phyloP scores from a whole-genome alignment of 139 green algal species.

The Chlamydomonas sp. region DNA sequence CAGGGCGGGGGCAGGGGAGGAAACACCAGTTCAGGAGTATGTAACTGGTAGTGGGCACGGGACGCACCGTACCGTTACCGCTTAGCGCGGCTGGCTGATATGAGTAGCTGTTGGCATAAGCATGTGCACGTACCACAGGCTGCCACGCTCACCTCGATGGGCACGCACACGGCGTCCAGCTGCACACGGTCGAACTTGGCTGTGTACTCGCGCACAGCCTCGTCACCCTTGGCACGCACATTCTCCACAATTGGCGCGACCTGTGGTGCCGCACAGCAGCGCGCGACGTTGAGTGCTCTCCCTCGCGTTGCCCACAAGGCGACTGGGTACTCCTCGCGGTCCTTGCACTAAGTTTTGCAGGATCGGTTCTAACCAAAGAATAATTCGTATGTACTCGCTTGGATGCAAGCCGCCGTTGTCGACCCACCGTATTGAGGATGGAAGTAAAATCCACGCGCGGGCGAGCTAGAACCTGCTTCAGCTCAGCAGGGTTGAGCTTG shows the following conservation, averaged over 20 bases:
- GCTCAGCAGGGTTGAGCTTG: slow-evolving; percentile 17
- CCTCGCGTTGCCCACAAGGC: neutral
- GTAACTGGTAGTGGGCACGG: neutral
- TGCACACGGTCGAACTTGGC: slow-evolving; percentile 91
- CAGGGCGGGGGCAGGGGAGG: neutral
- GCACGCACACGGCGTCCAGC: slow-evolving; percentile 76
- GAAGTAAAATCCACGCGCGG: slow-evolving; percentile 92
- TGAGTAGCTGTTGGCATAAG: neutral
- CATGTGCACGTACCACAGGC: neutral
- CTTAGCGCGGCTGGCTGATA: neutral
- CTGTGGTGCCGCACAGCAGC: slow-evolving; percentile 51
- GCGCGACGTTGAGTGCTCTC: neutral
- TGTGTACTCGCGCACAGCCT: slow-evolving; percentile 91
- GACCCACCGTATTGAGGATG: slow-evolving; percentile 85
- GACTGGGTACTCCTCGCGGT: neutral
- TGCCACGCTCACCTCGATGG: slow-evolving; percentile 72
- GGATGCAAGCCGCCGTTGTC: neutral
- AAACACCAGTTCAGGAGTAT: neutral
- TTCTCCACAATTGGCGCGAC: slow-evolving; percentile 92
- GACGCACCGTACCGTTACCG: no score
- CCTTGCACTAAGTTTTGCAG: neutral
- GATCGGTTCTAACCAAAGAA: neutral
- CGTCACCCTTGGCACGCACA: slow-evolving; percentile 86
- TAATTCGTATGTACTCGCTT: neutral
- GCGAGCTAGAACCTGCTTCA: slow-evolving; percentile 63